Base-by-base conservation (phyloP, 768 basidiomycete species). In the Lactarius tabidus region DNA sequence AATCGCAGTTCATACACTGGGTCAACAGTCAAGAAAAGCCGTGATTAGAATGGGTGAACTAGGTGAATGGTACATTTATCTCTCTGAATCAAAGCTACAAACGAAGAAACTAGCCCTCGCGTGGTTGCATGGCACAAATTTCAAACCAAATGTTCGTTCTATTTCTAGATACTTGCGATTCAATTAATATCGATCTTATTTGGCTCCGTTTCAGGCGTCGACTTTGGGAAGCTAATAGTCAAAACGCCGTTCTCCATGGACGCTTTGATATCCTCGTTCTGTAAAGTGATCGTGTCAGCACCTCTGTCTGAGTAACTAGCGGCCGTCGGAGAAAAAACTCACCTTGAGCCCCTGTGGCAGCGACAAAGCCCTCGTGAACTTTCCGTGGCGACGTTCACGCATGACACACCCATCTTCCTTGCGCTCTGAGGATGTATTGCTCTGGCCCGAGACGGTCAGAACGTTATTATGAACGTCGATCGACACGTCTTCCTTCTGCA, bases 391-490 rank as follows among this genome's bases (percentile, higher is more conserved):
- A 53, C 73, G 69, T 69, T 75, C 72, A 58, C 74, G 74, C 15
- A 81, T 70, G 17, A 72, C 70, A 39, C 73, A 79, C 6, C 74
- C 74, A n/a, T 63, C 64, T 57, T 74, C 77, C 6, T 81, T 76
- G 45, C 74, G 73, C 28, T 80, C 70, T 15, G 72, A 67, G 7
- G 73, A 70, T 26, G 71, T 61, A 38, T 73, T 78, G 29, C 69
- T 76, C 72, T 86, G 81, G 10, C 82, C 84, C 17, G 83, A 79
- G 63, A 86, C 70, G 53, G 73, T 81, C 57, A 87, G 78, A 18
- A 78, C 74, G 62, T 79, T 78, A 62, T 81, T 77, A 67, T 81
- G 77, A 10, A 84, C 72, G 62, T 85, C 83, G 63, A 87, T 79
- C 57, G 74, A 71, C 62, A 86, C 75, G 62, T 84, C 74, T 56